Conservation (phyloP, 257 asterid genomes). For the Leptodermis oblonga region DNA sequence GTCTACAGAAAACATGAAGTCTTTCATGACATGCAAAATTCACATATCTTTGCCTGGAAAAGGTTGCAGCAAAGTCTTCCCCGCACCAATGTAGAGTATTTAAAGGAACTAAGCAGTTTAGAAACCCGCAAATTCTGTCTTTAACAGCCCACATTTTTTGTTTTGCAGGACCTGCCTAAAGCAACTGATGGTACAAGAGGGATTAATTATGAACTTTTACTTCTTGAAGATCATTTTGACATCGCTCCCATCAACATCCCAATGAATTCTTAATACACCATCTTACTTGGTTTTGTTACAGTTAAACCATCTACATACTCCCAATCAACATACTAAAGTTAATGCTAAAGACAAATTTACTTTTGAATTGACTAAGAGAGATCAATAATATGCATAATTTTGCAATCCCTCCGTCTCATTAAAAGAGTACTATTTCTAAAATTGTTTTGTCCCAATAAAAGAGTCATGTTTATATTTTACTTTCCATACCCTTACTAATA, state of each 20-base stretch:
- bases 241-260: background rate
- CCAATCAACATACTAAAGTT: background rate
- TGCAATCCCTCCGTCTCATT: too few species aligned
- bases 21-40: background rate
- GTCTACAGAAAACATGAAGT: background rate
- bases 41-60: too few species aligned
- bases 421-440: too few species aligned
- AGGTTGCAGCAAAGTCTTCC: background rate
- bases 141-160: constrained; percentile 1
- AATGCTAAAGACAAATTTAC: background rate
- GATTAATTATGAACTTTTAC: background rate
- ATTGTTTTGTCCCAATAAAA: too few species aligned
- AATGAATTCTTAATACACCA: background rate
- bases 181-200: background rate
- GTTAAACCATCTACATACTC: background rate
- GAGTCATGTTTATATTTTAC: too few species aligned
- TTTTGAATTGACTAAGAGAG: background rate
- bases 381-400: constrained; percentile 1
- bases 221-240: background rate
- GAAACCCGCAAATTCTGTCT: background rate
- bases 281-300: background rate
- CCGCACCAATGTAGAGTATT: background rate
- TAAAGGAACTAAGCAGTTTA: background rate
- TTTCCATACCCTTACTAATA: too few species aligned
- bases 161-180: background rate